Evolutionary conservation across 225 moss, liverwort and hornwort species (phyloP).

Genomic region (Pseudisothecium myosuroides): DNA sequence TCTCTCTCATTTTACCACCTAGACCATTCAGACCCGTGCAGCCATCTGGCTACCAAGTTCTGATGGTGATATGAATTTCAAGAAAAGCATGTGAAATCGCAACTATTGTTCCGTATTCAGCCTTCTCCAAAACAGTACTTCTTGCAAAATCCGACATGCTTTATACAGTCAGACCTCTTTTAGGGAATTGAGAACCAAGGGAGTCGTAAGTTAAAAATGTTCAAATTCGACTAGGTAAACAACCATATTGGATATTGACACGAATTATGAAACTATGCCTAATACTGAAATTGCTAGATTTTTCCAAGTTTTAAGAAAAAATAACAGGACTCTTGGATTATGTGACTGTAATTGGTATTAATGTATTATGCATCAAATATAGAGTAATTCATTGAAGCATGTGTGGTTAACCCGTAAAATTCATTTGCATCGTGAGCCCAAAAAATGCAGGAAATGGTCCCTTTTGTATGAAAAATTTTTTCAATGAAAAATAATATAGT

Average conservation of each 20-base stretch:
- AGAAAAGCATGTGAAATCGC: neutral
- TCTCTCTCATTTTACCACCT: neutral
- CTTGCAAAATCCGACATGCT: neutral
- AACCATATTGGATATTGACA: neutral
- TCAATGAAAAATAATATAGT: neutral
- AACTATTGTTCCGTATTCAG: neutral
- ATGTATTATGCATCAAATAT: no score
- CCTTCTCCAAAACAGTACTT: neutral
- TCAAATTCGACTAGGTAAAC: neutral
- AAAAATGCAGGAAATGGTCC: neutral
- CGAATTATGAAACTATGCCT: neutral
- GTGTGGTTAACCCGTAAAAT: neutral
- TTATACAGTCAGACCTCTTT: neutral
- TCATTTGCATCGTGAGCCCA: neutral
- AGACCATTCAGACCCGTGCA: neutral
- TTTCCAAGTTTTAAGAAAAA: neutral
- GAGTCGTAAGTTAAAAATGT: neutral
- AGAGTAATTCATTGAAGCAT: neutral
- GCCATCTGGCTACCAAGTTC: neutral
- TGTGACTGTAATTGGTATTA: neutral
- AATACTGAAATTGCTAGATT: neutral
- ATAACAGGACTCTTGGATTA: neutral
- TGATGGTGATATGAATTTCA: neutral
- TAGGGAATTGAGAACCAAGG: neutral
- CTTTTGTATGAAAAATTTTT: neutral